Evolutionary conservation across 1,139 yeast genomes (phyloP), one percentile per base, ranked within the genome.

Genomic region (Scheffersomyces quercinus): DNA sequence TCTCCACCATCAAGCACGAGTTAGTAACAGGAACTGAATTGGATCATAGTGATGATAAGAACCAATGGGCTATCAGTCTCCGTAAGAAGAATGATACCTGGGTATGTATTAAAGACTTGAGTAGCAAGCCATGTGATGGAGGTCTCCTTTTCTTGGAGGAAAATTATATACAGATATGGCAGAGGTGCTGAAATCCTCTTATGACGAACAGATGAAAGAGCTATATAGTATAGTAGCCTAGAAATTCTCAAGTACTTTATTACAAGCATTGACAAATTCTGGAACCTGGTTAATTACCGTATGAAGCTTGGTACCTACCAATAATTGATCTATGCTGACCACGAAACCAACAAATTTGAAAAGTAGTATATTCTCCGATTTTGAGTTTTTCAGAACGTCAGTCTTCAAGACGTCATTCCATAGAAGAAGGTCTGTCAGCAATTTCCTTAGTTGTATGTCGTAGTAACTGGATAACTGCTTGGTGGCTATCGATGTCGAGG

Each of bases 151-250:
- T 85, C 53, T 60, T 87, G 32, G 74, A 76, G 36, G 88, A 85
- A 50, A 77, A 81, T 37, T 82, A 80, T 60, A 65, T 88, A 35
- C 91, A 85, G 59, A 65, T 86, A 13, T 86, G 95, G 95, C 77
- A 80, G 52, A 60, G 65, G 34, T 14, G 31, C 24, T 12, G 29
- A 30, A 16, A 20, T n/a, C n/a, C 14, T 10, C 14, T 28, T n/a
- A 16, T 20, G 8, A 20, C 7, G 26, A 20, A 20, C 9, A 5
- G 26, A 20, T 20, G 8, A 20, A 12, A n/a, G 8, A 13, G 7
- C 33, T 45, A 37, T 36, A 41, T 15, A 33, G 2, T 37, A 39
- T 42, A 34, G 30, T 3, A 29, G 12, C 24, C 14, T 39, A 50
- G 34, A 39, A 47, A 29, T 28, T 31, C 28, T 39, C 43, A 4